Percentiles rank a stretch among this genome's conserved stretches.
phyloP scores from a whole-genome alignment of 108 stramenopile genomes.

The Nitzschia sp. region DNA sequence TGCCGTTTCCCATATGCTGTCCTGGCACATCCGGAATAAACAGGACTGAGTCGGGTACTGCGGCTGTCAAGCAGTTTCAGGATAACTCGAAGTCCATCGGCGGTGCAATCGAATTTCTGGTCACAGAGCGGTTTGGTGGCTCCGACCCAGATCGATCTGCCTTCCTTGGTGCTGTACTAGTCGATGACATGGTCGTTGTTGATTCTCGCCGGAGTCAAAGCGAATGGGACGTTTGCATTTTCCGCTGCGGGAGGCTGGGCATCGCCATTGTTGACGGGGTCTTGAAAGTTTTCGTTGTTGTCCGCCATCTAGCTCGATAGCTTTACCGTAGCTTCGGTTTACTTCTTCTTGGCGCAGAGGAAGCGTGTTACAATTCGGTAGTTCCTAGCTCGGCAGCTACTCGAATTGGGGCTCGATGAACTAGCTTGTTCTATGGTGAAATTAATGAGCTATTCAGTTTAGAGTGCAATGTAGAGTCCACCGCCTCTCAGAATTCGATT shows the following conservation, averaged over 20 bases:
- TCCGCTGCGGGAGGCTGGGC: background rate
- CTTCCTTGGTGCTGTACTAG: background rate
- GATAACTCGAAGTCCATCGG: too few species aligned
- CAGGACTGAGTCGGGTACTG: background rate
- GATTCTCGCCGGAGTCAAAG: background rate
- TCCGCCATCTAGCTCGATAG: background rate
- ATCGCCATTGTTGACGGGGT: background rate
- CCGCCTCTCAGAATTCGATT: too few species aligned
- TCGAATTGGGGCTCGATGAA: background rate
- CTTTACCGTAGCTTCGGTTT: background rate
- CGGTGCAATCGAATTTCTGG: background rate
- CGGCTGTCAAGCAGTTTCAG: too few species aligned
- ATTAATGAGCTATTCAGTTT: too few species aligned
- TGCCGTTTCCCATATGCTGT: background rate
- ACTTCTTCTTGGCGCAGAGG: background rate
- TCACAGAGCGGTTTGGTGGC: background rate
- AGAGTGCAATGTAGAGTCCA: too few species aligned
- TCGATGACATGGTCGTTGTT: background rate
- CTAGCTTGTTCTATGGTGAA: too few species aligned
- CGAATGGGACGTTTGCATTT: background rate
- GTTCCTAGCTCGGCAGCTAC: background rate
- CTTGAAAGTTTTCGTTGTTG: background rate
- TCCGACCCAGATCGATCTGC: background rate
- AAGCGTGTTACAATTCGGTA: background rate
- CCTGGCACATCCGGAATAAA: background rate